phyloP scores from a whole-genome alignment of 331 rosid genomes.

The Pyrus hybrid region DNA sequence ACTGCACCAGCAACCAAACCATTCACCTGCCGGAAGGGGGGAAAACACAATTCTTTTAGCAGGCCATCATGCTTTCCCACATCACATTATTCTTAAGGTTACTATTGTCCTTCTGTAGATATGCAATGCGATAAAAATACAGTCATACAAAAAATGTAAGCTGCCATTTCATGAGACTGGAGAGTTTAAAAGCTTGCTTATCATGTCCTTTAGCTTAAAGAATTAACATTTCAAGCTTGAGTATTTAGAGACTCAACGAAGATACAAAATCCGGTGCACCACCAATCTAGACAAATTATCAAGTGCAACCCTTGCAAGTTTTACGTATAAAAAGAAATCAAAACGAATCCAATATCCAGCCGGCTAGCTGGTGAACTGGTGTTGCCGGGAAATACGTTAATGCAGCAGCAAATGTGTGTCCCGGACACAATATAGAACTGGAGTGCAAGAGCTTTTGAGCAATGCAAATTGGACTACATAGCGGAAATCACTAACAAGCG shows the following conservation, averaged over 20 bases:
- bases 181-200: neutral
- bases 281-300: neutral
- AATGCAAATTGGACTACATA: neutral
- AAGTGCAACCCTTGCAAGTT: neutral
- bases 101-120: neutral
- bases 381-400: neutral
- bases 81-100: neutral
- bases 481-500: neutral
- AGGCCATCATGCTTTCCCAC: neutral
- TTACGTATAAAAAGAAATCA: neutral
- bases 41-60: neutral
- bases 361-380: neutral
- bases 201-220: neutral
- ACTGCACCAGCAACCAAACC: slow-evolving; percentile 72
- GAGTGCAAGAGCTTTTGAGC: neutral
- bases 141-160: neutral
- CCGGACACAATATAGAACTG: neutral
- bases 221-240: neutral
- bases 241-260: neutral
- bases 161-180: neutral
- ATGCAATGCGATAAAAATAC: neutral
- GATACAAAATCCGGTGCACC: neutral
- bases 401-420: neutral
- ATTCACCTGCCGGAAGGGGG: slow-evolving; percentile 44
- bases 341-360: neutral